Evolutionary conservation across 257 asterid species (phyloP).

Genomic region (Solanum stenotomum): DNA sequence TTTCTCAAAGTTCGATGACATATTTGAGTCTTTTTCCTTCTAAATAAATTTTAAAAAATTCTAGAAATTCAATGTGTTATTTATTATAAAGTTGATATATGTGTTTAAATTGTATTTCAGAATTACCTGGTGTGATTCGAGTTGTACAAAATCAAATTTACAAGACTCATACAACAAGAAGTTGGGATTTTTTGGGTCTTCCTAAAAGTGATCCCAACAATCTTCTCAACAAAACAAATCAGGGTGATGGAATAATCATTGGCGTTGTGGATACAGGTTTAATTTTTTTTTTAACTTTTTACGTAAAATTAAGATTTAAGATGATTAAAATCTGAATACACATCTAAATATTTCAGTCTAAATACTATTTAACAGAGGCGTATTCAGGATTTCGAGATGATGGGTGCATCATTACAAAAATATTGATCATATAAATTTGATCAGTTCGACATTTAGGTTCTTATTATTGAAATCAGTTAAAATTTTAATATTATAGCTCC

Average conservation of each 20-base stretch:
- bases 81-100: not conserved
- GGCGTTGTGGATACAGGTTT: constrained; percentile 18
- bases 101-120: not conserved
- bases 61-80: not conserved
- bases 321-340: not conserved
- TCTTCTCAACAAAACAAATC: not conserved
- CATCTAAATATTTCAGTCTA: not conserved
- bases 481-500: no score
- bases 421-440: no score
- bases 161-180: not conserved
- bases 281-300: not conserved
- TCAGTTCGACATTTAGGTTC: no score
- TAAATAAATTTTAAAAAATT: not conserved
- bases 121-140: not conserved
- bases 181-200: constrained; percentile 8
- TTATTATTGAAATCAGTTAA: no score
- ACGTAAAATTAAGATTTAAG: not conserved
- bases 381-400: no score
- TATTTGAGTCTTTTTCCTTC: no score
- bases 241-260: constrained; percentile 11
- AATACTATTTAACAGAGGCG: not conserved
- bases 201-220: not conserved
- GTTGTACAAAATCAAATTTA: not conserved
- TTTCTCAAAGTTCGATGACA: no score
- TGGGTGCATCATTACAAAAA: no score